phyloP scores from a whole-genome alignment of 331 rosid genomes.

The Erythrophleum ivorense region DNA sequence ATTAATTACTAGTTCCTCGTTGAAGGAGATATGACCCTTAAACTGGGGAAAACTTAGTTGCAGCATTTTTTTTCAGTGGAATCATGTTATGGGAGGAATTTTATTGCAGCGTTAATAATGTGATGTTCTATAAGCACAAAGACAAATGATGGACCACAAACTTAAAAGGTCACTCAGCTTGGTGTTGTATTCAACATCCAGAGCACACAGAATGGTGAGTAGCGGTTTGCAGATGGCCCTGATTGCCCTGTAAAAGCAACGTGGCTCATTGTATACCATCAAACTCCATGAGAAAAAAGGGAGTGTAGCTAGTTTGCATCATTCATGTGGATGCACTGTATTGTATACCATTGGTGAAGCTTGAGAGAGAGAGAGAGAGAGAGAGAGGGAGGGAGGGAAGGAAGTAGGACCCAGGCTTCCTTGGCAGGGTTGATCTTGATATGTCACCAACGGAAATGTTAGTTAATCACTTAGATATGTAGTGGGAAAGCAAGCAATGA shows the following conservation, averaged over 20 bases:
- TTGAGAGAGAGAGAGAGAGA: background rate
- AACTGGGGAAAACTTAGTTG: background rate
- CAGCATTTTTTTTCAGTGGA: background rate
- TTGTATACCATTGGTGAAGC: conserved; percentile 39
- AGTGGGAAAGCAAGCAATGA: conserved; percentile 4
- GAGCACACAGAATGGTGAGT: conserved; percentile 12
- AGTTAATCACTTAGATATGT: conserved; percentile 22
- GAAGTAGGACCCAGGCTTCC: conserved; percentile 41
- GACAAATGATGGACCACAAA: conserved; percentile 36
- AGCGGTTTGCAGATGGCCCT: conserved; percentile 11
- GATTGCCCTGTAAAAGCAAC: conserved; percentile 33
- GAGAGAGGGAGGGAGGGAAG: background rate
- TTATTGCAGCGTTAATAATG: background rate
- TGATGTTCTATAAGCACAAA: conserved; percentile 6
- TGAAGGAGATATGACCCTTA: conserved; percentile 19
- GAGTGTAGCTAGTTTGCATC: conserved; percentile 48
- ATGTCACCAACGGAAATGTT: conserved; percentile 47
- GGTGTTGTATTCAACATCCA: background rate
- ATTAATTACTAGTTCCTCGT: background rate
- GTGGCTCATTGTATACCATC: conserved; percentile 51
- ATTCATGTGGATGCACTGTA: conserved; percentile 55
- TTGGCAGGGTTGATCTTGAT: conserved; percentile 60
- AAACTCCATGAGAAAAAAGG: conserved; percentile 16
- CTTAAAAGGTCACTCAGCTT: background rate
- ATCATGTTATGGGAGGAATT: background rate